phyloP scores from a whole-genome alignment of 2,329 filamentous ascomycete species.

The Trichoderma endophyticum region DNA sequence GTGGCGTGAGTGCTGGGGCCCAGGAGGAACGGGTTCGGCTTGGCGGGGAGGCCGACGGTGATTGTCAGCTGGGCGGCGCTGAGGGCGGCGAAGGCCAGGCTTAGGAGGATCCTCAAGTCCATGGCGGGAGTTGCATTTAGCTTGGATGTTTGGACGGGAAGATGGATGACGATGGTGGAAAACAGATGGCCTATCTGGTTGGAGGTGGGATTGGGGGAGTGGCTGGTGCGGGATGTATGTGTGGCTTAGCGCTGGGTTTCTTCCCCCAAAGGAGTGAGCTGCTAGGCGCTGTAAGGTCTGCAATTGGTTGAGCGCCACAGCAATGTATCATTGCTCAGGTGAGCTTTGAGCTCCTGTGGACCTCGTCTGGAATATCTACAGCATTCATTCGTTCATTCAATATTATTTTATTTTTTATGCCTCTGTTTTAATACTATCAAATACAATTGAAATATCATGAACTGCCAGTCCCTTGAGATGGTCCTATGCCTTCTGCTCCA shows the following conservation, averaged over 20 bases:
- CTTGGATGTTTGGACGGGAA: neutral
- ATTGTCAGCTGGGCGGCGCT: conserved; percentile 34
- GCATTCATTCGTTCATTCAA: neutral
- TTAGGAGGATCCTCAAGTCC: neutral
- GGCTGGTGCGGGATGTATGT: neutral
- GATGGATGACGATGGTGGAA: neutral
- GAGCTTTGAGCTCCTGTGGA: neutral
- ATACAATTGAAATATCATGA: neutral
- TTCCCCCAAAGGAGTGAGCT: neutral
- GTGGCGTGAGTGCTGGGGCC: conserved; percentile 66
- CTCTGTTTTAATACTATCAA: neutral
- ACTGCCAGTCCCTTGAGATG: neutral
- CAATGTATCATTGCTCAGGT: neutral
- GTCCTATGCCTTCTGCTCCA: neutral
- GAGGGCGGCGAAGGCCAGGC: conserved; percentile 34
- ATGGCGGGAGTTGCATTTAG: neutral
- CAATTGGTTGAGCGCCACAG: neutral
- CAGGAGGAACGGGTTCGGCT: conserved; percentile 51
- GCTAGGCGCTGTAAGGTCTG: neutral
- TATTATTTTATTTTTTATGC: too few species aligned
- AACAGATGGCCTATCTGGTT: neutral
- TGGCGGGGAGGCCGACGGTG: conserved; percentile 46
- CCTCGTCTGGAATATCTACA: neutral
- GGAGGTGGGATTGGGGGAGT: neutral
- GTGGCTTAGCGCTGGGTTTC: neutral